Evolutionary conservation across 345 rosid genomes (phyloP), one percentile per base, ranked within the genome.

Genomic region (Durio zibethinus): DNA sequence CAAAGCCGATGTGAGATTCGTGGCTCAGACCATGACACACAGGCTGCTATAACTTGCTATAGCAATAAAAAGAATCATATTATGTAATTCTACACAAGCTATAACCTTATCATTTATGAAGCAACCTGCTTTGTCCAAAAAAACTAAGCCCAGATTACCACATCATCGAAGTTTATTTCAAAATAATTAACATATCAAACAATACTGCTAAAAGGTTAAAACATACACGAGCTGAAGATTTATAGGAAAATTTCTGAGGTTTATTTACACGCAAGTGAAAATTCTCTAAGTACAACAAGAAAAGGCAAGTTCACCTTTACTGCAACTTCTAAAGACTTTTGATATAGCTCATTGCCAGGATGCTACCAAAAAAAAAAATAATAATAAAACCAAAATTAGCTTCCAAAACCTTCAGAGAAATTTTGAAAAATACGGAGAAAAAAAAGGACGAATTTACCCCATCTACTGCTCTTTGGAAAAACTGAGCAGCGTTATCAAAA

Each of bases 341-440:
- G 78, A 54, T 87, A 91, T 14, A 77, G 81, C 60, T 87, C 90
- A 65, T 88, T 91, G 62, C 63, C 80, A 0, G 92, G 93, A 66
- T 91, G 89, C 96, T 90, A 84, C 72, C 77, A 78, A 5, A 38
- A 38, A 38, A 38, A 5, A 38, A 18, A 60, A n/a, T n/a, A n/a
- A n/a, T n/a, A n/a, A n/a, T n/a, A 11, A 65, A 48, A 18, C 12
- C 52, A 16, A 66, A 27, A 63, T 57, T 23, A 79, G 54, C 50
- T 60, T 65, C 76, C 5, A 14, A 8, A 18, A 65, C 29, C 61
- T 33, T 66, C 72, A 4, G 50, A 71, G 31, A 31, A 0, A 59
- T 23, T 14, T 64, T 38, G 15, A 20, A 64, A 64, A 36, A 38
- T 21, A 67, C 14, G 20, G 47, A 48, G 40, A 23, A 43, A 42